These are phyloP conservation scores for Lobosporangium transversale DNA, from an alignment of 192 early-diverging fungal species.

Conservation along the genomic window DNA sequence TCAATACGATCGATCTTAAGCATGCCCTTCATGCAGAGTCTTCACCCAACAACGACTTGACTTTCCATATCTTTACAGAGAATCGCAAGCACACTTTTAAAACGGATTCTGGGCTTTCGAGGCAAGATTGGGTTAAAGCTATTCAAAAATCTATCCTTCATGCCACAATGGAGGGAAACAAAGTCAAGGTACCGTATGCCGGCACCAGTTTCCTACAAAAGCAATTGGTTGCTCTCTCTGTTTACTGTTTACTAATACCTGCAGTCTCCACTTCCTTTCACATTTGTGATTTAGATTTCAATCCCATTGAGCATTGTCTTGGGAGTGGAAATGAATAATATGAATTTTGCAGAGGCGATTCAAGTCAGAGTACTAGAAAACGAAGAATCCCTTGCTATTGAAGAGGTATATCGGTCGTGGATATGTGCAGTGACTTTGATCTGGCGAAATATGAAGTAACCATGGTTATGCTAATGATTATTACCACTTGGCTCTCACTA, in stretches of 20 bases:
- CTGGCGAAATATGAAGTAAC: no score
- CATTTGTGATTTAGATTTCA: constrained; percentile 43
- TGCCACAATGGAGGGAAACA: constrained; percentile 66
- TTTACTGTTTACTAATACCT: not conserved
- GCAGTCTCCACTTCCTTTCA: not conserved
- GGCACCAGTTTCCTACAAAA: no score
- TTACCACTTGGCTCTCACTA: constrained; percentile 21
- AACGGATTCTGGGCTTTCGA: constrained; percentile 64
- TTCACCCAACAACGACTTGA: constrained; percentile 51
- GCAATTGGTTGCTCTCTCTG: not conserved
- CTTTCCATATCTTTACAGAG: constrained; percentile 60
- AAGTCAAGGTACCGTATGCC: constrained; percentile 64
- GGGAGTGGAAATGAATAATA: constrained; percentile 61
- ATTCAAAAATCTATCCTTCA: constrained; percentile 66
- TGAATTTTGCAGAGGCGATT: constrained; percentile 62
- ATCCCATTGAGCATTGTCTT: constrained; percentile 66
- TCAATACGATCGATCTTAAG: constrained; percentile 70
- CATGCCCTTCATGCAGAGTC: constrained; percentile 60
- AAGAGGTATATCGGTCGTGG: constrained; percentile 57
- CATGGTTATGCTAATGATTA: no score
- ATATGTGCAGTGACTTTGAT: not conserved
- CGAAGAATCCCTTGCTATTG: constrained; percentile 63
- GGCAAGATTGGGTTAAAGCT: constrained; percentile 68
- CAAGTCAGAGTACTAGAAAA: constrained; percentile 60
- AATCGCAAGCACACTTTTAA: constrained; percentile 62